Conservation (phyloP, 331 rosid genomes). For the Rhamnella rubrinervis region DNA sequence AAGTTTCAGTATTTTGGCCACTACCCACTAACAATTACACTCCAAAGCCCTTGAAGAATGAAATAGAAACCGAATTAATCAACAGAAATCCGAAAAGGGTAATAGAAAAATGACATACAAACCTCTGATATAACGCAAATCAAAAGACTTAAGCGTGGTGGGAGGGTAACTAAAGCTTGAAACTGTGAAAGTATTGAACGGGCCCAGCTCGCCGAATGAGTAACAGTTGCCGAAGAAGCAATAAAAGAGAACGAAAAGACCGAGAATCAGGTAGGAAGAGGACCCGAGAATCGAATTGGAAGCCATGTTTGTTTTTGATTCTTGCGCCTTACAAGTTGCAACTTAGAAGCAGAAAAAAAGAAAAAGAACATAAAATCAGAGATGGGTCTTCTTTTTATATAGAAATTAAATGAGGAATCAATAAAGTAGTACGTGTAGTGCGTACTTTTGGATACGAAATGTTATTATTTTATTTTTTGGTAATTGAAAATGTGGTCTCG, state of each 20-base stretch:
- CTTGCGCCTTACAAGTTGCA: neutral
- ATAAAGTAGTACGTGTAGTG: too few species aligned
- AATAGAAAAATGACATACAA: neutral
- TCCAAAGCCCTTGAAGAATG: conserved; percentile 4
- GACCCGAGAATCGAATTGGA: conserved; percentile 42
- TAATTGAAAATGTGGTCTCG: neutral
- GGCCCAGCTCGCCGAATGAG: conserved; percentile 33
- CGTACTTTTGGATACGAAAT: too few species aligned
- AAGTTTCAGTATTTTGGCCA: conserved; percentile 18
- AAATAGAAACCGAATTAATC: conserved; percentile 3
- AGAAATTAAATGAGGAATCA: too few species aligned
- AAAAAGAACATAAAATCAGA: conserved; percentile 4
- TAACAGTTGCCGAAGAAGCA: conserved; percentile 34
- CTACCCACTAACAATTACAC: conserved; percentile 26
- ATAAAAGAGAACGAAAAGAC: conserved; percentile 36
- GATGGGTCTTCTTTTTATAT: neutral
- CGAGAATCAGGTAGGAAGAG: conserved; percentile 39
- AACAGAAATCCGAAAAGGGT: conserved; percentile 28
- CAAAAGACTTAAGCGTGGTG: conserved; percentile 58
- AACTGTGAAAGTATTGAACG: conserved; percentile 50
- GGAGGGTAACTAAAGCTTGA: conserved; percentile 80
- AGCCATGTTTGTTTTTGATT: conserved; percentile 45
- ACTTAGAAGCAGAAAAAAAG: conserved; percentile 14
- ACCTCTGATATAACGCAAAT: conserved; percentile 85
- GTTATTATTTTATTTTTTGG: neutral